Conservation (phyloP, 345 rosid species). For the Alliaria petiolata region DNA sequence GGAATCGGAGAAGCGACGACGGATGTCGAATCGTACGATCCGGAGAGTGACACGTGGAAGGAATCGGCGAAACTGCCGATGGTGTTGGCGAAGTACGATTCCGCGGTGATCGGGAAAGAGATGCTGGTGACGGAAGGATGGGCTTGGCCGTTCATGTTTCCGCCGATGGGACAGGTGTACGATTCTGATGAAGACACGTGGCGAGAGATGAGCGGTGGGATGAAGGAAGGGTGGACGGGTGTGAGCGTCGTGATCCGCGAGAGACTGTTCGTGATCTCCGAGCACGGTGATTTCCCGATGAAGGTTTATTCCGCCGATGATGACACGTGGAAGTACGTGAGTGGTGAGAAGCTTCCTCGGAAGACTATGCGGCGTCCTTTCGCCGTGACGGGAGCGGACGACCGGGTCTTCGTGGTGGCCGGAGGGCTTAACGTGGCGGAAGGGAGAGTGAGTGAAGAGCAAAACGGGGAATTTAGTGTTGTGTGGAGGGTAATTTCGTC, state of each 20-base stretch:
- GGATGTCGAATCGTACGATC: slow-evolving; percentile 52
- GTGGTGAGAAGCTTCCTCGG: slow-evolving; percentile 51
- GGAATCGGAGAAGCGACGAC: slow-evolving; percentile 31
- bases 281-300: slow-evolving; percentile 62
- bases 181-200: slow-evolving; percentile 47
- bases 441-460: slow-evolving; percentile 35
- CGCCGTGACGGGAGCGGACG: slow-evolving; percentile 44
- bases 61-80: slow-evolving; percentile 30
- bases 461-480: slow-evolving; percentile 34
- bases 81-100: slow-evolving; percentile 57
- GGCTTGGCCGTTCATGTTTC: slow-evolving; percentile 72
- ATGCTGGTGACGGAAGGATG: slow-evolving; percentile 74
- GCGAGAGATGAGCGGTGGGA: slow-evolving; percentile 55
- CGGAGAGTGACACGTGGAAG: slow-evolving; percentile 49
- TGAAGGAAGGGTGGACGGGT: slow-evolving; percentile 82
- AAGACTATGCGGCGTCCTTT: slow-evolving; percentile 47
- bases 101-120: slow-evolving; percentile 50
- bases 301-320: slow-evolving; percentile 45
- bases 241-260: slow-evolving; percentile 39
- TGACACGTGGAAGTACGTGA: slow-evolving; percentile 57
- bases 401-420: slow-evolving; percentile 51
- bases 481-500: slow-evolving; percentile 48
- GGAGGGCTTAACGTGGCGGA: slow-evolving; percentile 52
- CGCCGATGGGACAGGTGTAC: slow-evolving; percentile 60
- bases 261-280: slow-evolving; percentile 55